Base-by-base conservation (phyloP, 2,329 filamentous ascomycete genomes). In the Fusarium tanahbumbuense region DNA sequence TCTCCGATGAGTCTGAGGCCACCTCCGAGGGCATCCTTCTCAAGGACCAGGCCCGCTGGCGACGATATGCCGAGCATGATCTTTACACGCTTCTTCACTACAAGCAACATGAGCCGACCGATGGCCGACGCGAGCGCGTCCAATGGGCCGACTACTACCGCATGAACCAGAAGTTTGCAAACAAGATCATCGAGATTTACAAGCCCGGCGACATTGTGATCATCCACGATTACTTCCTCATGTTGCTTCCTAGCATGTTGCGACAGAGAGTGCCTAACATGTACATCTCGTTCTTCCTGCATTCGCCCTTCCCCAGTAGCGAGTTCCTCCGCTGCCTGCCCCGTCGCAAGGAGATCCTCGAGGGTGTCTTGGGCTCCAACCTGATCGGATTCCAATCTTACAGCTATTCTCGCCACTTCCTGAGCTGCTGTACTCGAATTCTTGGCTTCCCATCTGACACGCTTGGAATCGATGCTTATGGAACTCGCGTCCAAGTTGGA, bases 331-430 rank as follows among this genome's bases (percentile, higher is more conserved):
- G 94, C 49, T 97, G 94, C 79, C 84, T 98, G 59, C 92, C 93
- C 40, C 89, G 93, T 70, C 89, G 95, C 72, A 97, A 97, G 80
- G 94, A 98, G 78, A 87, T 98, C 13, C 84, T 98, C 16, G 93
- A 96, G 73, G 96, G 96, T 50, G 90, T 97, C 48, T 85, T 98
- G 44, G 94, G 95, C 20, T 89, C 95, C 59, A 98, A 98, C 80
- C 90, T 98, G 83, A 89, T 98, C 68, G 94, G 94, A 2, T 98
- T 98, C 83, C 95, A 98, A 81, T 96, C 94, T 10, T 96, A 94
- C 83, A 96, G 94, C 79, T 98, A 97, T 80, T 95, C 94, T 16
- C 90, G 94, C 25, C 95, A 98, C 80, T 98, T 98, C 79, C 89
- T 93, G 40, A 97, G 93, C 71, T 98, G 94, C 82, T 98, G 94